Percentiles rank a stretch among this genome's conserved stretches.
Evolutionary conservation across 352 stramenopile species (phyloP).

Genomic region (Phytophthora ohioensis): DNA sequence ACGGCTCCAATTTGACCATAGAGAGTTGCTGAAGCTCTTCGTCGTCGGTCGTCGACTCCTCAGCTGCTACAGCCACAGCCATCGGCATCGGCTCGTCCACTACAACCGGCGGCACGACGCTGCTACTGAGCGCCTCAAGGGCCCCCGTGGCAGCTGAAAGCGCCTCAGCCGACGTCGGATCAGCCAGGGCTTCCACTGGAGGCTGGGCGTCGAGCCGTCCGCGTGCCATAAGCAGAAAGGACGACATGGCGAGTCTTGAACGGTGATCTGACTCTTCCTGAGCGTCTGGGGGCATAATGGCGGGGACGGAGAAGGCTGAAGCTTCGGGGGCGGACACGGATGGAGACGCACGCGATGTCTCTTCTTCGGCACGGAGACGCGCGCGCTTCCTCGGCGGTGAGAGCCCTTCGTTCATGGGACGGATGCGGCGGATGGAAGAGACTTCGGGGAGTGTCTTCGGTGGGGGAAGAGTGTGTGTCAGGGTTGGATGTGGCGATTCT

Average conservation of each 20-base stretch:
- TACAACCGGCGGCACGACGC: constrained; percentile 13
- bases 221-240: constrained; percentile 47
- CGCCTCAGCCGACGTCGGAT: constrained; percentile 11
- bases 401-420: constrained; percentile 42
- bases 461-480: neutral
- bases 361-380: constrained; percentile 42
- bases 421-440: neutral
- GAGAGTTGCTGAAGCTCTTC: constrained; percentile 80
- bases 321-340: neutral
- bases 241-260: constrained; percentile 37
- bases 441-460: neutral
- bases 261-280: constrained; percentile 30
- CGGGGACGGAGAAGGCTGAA: neutral
- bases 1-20: constrained; percentile 59
- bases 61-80: constrained; percentile 47
- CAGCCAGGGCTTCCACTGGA: constrained; percentile 15
- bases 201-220: constrained; percentile 35
- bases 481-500: neutral
- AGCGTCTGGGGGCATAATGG: neutral
- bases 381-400: constrained; percentile 51
- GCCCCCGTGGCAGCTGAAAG: constrained; percentile 26
- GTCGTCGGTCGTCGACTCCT: constrained; percentile 82
- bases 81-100: constrained; percentile 46
- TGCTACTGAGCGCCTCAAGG: constrained; percentile 42
- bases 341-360: constrained; percentile 3